These are phyloP conservation scores for Dictyostelium citrinum DNA, from an alignment of 78 protist species.

Conservation along the genomic window DNA sequence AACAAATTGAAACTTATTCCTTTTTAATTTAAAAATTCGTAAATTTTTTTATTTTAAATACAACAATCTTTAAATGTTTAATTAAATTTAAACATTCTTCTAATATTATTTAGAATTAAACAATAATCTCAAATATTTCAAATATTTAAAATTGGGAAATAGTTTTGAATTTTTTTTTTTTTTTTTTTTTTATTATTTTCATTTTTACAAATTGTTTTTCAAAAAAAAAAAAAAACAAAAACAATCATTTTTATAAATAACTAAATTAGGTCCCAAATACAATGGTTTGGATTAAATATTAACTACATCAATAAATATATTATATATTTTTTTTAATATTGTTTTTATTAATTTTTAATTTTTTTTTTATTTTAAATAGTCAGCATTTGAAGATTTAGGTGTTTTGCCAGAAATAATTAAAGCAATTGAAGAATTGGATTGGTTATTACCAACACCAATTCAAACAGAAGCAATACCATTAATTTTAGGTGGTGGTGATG, in stretches of 20 bases:
- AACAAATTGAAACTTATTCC: too few species aligned
- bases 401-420: constrained; percentile 85
- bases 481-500: constrained; percentile 87
- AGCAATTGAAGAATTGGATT: constrained; percentile 85
- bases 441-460: constrained; percentile 86
- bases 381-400: constrained; percentile 89
- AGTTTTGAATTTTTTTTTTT: neutral
- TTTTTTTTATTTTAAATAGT: neutral
- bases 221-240: too few species aligned
- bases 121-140: neutral
- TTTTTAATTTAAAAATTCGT: too few species aligned
- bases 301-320: neutral
- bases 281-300: neutral
- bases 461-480: constrained; percentile 88
- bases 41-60: too few species aligned
- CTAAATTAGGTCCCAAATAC: neutral
- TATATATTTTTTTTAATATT: too few species aligned
- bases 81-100: too few species aligned
- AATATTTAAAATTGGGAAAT: neutral
- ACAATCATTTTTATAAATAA: neutral
- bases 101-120: neutral
- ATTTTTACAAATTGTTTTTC: neutral
- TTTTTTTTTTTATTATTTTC: neutral
- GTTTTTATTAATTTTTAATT: too few species aligned
- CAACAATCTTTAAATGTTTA: too few species aligned